These are phyloP conservation scores for Sclerotinia subarctica DNA, from an alignment of 2,329 filamentous ascomycete species.

Conservation along the genomic window DNA sequence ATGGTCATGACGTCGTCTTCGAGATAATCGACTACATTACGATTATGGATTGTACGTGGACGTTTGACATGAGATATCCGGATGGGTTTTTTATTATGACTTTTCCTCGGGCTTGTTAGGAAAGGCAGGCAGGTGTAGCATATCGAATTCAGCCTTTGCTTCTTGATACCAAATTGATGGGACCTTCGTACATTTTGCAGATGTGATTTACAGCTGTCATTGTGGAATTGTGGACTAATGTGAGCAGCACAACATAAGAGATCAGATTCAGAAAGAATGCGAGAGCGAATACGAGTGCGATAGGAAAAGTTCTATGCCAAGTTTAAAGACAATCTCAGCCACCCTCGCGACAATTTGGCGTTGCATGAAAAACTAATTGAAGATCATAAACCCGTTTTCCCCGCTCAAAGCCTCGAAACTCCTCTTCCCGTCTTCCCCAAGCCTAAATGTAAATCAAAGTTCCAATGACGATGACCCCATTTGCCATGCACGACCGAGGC, in stretches of 20 bases:
- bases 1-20: conserved; percentile 19
- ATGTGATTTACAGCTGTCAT: conserved; percentile 5
- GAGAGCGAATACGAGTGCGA: not conserved
- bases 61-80: conserved; percentile 21
- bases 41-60: conserved; percentile 18
- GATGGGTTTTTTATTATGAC: conserved; percentile 20
- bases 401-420: not conserved
- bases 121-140: conserved; percentile 23
- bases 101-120: conserved; percentile 22
- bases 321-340: not conserved
- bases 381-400: not conserved
- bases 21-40: conserved; percentile 15
- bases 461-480: conserved; percentile 1
- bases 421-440: not conserved
- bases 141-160: conserved; percentile 22
- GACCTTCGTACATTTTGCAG: not conserved
- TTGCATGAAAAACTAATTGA: not conserved
- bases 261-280: not conserved
- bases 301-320: not conserved
- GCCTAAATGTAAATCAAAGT: conserved; percentile 3
- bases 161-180: conserved; percentile 17
- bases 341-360: not conserved
- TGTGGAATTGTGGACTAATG: not conserved
- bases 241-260: not conserved
- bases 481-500: conserved; percentile 2